phyloP scores from a whole-genome alignment of 805 yeast species.

The Starmerella stellata region DNA sequence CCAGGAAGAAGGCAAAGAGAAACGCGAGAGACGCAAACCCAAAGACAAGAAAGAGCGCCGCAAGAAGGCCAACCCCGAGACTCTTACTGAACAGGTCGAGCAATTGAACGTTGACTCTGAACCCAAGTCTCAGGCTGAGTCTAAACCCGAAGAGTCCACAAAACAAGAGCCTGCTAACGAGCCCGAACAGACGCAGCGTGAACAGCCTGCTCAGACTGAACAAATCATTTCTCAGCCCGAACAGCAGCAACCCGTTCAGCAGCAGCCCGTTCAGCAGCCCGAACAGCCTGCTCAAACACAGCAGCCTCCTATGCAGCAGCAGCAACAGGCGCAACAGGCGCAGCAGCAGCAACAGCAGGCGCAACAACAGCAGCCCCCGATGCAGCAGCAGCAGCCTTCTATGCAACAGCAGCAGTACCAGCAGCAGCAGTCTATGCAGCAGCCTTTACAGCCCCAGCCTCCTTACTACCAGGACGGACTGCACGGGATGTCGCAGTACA shows the following conservation, averaged over 20 bases:
- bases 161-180: too few relatives aligned
- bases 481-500: conserved; percentile 2
- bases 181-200: background rate
- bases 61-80: conserved; percentile 1
- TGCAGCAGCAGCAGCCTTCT: conserved; percentile 4
- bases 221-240: conserved; percentile 2
- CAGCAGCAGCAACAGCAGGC: background rate
- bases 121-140: background rate
- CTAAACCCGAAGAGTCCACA: too few relatives aligned
- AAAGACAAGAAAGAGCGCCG: background rate
- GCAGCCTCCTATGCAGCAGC: conserved; percentile 1
- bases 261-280: conserved; percentile 5
- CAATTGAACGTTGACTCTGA: background rate
- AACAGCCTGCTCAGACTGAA: background rate
- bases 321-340: conserved; percentile 1
- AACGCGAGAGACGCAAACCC: background rate
- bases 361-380: conserved; percentile 2
- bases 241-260: conserved; percentile 5
- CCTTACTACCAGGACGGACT: conserved; percentile 1
- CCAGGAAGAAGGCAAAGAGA: background rate
- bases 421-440: conserved; percentile 1
- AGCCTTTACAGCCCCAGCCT: background rate
- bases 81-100: background rate
- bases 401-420: conserved; percentile 5
- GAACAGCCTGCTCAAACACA: conserved; percentile 4